Evolutionary conservation across 768 basidiomycete species (phyloP).

Genomic region (Gautieria morchelliformis): DNA sequence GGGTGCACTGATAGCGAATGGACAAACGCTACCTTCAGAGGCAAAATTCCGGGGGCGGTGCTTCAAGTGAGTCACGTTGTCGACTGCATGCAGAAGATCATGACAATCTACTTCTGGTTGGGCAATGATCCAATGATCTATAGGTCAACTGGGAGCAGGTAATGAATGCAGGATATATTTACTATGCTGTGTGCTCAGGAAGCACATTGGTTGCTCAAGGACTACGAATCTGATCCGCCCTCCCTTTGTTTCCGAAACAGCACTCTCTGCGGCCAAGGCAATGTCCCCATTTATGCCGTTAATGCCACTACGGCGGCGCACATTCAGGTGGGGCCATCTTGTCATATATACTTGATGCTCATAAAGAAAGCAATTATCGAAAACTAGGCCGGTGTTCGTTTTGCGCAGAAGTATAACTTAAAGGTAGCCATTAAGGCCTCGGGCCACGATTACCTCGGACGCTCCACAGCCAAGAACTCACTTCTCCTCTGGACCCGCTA

Average conservation of each 20-base stretch:
- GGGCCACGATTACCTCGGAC: conserved; percentile 35
- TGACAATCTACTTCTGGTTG: too few species aligned
- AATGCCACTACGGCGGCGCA: conserved; percentile 22
- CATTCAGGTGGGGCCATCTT: conserved; percentile 18
- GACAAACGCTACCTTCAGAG: background rate
- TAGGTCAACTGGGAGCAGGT: conserved; percentile 13
- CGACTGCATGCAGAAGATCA: background rate
- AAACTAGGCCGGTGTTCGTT: conserved; percentile 20
- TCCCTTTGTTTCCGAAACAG: conserved; percentile 11
- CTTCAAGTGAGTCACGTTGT: conserved; percentile 4
- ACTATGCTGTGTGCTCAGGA: background rate
- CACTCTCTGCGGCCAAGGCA: conserved; percentile 23
- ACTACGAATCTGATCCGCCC: conserved; percentile 9
- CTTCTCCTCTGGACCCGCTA: conserved; percentile 34
- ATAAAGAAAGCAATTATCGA: background rate
- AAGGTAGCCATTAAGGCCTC: conserved; percentile 23
- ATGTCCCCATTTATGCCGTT: conserved; percentile 23
- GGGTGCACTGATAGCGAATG: conserved; percentile 1
- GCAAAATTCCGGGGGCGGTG: conserved; percentile 1
- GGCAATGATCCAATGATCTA: background rate
- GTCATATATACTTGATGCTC: too few species aligned
- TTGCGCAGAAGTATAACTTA: conserved; percentile 21
- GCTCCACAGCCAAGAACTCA: conserved; percentile 31
- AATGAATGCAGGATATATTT: background rate
- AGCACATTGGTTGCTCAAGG: background rate